Base-by-base conservation (phyloP, 148 eudicot species). In the Chenopodium quinoa region DNA sequence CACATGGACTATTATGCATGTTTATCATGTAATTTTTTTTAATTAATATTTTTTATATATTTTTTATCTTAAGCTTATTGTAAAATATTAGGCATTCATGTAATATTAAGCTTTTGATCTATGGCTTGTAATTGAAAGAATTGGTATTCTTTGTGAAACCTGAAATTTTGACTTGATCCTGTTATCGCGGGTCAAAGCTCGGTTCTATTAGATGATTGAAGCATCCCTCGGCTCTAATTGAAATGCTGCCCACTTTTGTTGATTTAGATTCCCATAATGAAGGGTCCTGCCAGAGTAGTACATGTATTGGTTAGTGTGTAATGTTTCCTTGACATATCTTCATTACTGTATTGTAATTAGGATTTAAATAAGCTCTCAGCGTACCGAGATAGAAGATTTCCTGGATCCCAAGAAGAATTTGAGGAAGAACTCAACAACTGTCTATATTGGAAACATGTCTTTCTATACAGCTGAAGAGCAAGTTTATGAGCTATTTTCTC, bases 401-500 rank as follows among this genome's bases (percentile, higher is more conserved):
- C 87, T 16, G 99, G 99, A 64, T 83, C 83, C 48, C 97, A 93
- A 82, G 99, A 95, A 80, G 99, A 93, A 77, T 95, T 90, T 82
- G 99, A 95, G 78, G 90, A 91, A 71, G 84, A 90, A 88, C 23
- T 93, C 97, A 50, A 86, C 89, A 3, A 95, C 97, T 60, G 89
- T 92, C 69, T 95, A 95, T 80, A 79, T 95, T 67, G 98, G 97
- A 81, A 95, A 95, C 80, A 92, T 95, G 98, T 95, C 98, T 71
- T 95, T 95, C 84, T 95, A 95, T 76, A 93, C 99, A 13, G 93
- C 99, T 10, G 99, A 95, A 80, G 99, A 95, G 88, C 97, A 95
- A 87, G 93, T 92, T 70, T 93, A 92, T 74, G 99, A 95, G 92
- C 86, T 95, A 44, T 93, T 95, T 83, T 87, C 97, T 81, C 88